phyloP scores from a whole-genome alignment of 192 early-diverging fungal species.

The Umbelopsis vinacea region DNA sequence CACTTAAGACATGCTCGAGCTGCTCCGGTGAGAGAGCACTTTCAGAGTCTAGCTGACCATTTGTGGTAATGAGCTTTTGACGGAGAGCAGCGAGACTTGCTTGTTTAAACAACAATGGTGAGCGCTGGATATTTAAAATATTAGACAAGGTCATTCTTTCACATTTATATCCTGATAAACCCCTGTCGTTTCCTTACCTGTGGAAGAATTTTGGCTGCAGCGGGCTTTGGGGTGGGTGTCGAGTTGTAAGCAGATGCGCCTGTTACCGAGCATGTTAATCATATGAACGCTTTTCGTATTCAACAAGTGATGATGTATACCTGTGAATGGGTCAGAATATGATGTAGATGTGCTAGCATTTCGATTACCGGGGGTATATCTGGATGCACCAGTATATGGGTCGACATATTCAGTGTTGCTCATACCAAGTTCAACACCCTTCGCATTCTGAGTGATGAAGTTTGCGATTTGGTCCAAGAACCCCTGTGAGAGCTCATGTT shows the following conservation, averaged over 20 bases:
- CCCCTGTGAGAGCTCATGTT: slow-evolving; percentile 78
- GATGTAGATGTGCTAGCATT: slow-evolving; percentile 21
- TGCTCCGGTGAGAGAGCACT: slow-evolving; percentile 34
- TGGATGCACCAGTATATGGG: slow-evolving; percentile 57
- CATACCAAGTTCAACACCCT: slow-evolving; percentile 60
- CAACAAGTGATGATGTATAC: slow-evolving; percentile 14
- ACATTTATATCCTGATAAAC: slow-evolving; percentile 13
- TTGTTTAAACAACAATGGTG: slow-evolving; percentile 68
- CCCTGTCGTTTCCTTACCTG: slow-evolving; percentile 9
- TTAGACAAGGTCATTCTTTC: slow-evolving; percentile 23
- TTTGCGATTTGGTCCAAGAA: slow-evolving; percentile 93
- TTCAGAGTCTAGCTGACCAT: slow-evolving; percentile 42
- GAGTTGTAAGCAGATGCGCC: slow-evolving; percentile 20
- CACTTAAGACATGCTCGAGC: slow-evolving; percentile 24
- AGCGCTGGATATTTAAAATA: slow-evolving; percentile 29
- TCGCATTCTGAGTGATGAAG: slow-evolving; percentile 90
- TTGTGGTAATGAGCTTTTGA: slow-evolving; percentile 77
- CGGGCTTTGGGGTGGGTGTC: background rate
- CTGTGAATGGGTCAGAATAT: slow-evolving; percentile 71
- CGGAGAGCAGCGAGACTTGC: slow-evolving; percentile 74
- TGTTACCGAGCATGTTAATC: background rate
- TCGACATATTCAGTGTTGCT: slow-evolving; percentile 42
- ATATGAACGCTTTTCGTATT: too few species aligned
- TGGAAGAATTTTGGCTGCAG: slow-evolving; percentile 23
- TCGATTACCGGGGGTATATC: slow-evolving; percentile 60